Evolutionary conservation across 1,139 yeast genomes (phyloP).

Genomic region (Sugiyamaella xylanicola): DNA sequence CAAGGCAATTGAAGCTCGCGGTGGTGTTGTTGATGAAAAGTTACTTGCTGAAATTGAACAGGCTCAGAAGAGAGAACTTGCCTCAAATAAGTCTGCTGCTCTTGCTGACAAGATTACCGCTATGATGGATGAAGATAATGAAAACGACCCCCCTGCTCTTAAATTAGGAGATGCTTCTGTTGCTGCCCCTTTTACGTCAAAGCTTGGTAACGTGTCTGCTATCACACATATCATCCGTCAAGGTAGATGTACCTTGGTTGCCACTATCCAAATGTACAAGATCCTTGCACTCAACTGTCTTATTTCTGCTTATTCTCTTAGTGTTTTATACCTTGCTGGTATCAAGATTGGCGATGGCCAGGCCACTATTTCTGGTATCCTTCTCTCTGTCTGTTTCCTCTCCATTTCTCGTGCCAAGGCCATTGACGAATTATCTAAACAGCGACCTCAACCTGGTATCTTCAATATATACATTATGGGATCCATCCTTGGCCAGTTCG

Average conservation of each 20-base stretch:
- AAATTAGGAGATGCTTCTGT: conserved; percentile 98
- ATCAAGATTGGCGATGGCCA: conserved; percentile 98
- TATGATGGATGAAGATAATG: conserved; percentile 69
- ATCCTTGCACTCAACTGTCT: conserved; percentile 94
- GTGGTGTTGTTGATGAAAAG: conserved; percentile 55
- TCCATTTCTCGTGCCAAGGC: conserved; percentile 95
- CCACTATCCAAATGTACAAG: conserved; percentile 98
- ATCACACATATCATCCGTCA: conserved; percentile 94
- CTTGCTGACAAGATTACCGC: conserved; percentile 76
- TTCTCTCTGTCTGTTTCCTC: conserved; percentile 90
- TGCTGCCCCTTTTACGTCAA: conserved; percentile 98
- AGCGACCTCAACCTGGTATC: conserved; percentile 97
- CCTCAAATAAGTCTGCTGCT: conserved; percentile 50
- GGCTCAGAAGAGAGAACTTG: conserved; percentile 40
- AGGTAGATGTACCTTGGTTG: conserved; percentile 97
- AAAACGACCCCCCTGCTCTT: conserved; percentile 86
- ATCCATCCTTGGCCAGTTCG: conserved; percentile 93
- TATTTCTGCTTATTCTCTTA: conserved; percentile 92
- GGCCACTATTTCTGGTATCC: conserved; percentile 88
- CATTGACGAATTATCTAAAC: conserved; percentile 81
- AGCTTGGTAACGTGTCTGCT: conserved; percentile 86
- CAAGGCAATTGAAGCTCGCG: conserved; percentile 81
- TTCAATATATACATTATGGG: conserved; percentile 97
- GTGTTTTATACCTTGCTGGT: conserved; percentile 94
- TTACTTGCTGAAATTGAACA: conserved; percentile 63